These are phyloP conservation scores for Exophiala spinifera DNA, from an alignment of 2,329 filamentous ascomycete genomes.

Conservation along the genomic window DNA sequence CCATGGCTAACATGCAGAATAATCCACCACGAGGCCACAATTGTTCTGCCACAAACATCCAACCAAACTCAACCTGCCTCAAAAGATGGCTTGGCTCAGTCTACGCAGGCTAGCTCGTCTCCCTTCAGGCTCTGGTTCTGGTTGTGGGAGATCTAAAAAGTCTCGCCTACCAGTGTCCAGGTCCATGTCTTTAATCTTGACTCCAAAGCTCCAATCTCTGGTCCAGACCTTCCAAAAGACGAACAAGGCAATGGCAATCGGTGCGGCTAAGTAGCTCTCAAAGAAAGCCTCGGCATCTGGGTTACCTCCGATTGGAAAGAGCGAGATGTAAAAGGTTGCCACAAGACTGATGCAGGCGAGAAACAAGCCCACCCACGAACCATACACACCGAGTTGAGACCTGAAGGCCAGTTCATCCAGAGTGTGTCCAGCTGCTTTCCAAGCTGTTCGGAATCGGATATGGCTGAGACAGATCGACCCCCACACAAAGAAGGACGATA, in stretches of 20 bases:
- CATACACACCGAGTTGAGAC: conserved; percentile 73
- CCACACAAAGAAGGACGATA: conserved; percentile 74
- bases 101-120: conserved; percentile 17
- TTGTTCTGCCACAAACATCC: too few relatives aligned
- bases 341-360: conserved; percentile 56
- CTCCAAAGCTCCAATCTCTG: conserved; percentile 7
- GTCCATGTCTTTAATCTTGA: conserved; percentile 21
- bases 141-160: conserved; percentile 12
- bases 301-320: conserved; percentile 63
- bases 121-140: conserved; percentile 9
- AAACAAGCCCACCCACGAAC: conserved; percentile 74
- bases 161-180: conserved; percentile 79
- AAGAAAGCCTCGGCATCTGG: conserved; percentile 67
- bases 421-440: conserved; percentile 66
- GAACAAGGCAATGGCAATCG: conserved; percentile 56
- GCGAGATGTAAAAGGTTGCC: conserved; percentile 85
- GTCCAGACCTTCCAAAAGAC: conserved; percentile 37
- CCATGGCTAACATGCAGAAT: too few relatives aligned
- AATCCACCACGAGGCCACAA: too few relatives aligned
- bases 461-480: conserved; percentile 46
- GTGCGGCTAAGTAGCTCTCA: conserved; percentile 55
- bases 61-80: background rate
- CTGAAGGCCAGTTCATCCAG: conserved; percentile 75
- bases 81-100: conserved; percentile 18
- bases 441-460: conserved; percentile 85